Percentiles rank a stretch among this genome's conserved stretches.
These are phyloP conservation scores for Dicorynia guianensis DNA, from an alignment of 306 rosid genomes.

Conservation along the genomic window DNA sequence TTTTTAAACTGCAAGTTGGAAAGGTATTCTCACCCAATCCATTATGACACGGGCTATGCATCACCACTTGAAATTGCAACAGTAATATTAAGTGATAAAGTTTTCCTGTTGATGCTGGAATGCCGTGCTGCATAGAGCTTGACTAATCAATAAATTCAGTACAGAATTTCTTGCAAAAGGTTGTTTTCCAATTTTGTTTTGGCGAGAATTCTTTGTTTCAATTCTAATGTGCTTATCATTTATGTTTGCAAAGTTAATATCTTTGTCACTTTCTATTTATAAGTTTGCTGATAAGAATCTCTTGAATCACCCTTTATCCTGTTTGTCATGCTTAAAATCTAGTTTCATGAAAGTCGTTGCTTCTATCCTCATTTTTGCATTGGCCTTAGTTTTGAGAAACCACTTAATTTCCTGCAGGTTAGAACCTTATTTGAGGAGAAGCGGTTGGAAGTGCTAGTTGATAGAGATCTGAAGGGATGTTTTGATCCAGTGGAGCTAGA, in stretches of 20 bases:
- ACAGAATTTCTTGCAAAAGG: not conserved
- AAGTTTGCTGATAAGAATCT: not conserved
- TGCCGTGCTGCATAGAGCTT: not conserved
- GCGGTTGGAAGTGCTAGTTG: conserved; percentile 74
- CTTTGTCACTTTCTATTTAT: too few relatives aligned
- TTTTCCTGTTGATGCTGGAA: not conserved
- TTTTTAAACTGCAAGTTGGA: not conserved
- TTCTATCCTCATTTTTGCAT: not conserved
- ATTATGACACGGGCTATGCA: not conserved
- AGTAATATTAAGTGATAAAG: too few relatives aligned
- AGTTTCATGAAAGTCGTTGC: conserved; percentile 14
- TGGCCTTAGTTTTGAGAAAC: not conserved
- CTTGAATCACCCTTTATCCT: not conserved
- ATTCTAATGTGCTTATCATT: not conserved
- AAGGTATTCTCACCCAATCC: not conserved
- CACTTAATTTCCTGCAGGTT: conserved; percentile 61
- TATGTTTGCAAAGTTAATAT: too few relatives aligned
- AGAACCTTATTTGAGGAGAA: conserved; percentile 75
- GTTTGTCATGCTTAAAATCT: not conserved
- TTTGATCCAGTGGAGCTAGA: conserved; percentile 75
- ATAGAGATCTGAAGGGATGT: conserved; percentile 86
- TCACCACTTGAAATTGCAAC: not conserved
- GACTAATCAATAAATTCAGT: not conserved
- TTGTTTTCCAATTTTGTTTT: not conserved
- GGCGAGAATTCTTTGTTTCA: not conserved